Conservation (phyloP, 2,329 filamentous ascomycete species). For the Claviceps spartinae region DNA sequence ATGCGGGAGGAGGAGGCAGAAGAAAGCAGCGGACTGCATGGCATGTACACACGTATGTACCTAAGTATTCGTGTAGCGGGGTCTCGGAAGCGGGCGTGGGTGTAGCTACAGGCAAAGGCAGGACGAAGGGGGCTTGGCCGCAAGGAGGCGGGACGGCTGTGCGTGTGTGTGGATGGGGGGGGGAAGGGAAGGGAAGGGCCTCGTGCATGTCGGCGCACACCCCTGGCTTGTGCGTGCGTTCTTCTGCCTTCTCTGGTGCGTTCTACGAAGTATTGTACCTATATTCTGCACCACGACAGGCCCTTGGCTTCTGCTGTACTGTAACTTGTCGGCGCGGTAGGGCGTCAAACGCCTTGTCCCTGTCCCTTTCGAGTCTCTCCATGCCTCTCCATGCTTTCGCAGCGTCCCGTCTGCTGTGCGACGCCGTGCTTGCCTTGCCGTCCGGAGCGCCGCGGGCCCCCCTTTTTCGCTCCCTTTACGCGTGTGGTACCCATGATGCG, state of each 20-base stretch:
- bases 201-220: not conserved
- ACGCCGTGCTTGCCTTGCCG: not conserved
- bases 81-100: not conserved
- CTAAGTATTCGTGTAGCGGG: not conserved
- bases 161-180: not conserved
- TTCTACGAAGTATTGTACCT: not conserved
- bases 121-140: not conserved
- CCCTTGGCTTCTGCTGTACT: not conserved
- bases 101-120: not conserved
- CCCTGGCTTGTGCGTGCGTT: not conserved
- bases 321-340: not conserved
- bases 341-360: not conserved
- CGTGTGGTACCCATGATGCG: not conserved
- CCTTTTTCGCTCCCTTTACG: not conserved
- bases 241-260: not conserved
- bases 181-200: not conserved
- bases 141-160: not conserved
- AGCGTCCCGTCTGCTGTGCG: slow-evolving; percentile 1
- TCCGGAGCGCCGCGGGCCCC: not conserved
- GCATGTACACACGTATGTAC: not conserved
- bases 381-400: not conserved
- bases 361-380: not conserved
- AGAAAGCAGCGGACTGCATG: not conserved
- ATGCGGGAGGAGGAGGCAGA: not conserved
- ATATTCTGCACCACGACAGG: not conserved